These are phyloP conservation scores for Kingdonia uniflora DNA, from an alignment of 164 flowering plant genomes.

Conservation along the genomic window DNA sequence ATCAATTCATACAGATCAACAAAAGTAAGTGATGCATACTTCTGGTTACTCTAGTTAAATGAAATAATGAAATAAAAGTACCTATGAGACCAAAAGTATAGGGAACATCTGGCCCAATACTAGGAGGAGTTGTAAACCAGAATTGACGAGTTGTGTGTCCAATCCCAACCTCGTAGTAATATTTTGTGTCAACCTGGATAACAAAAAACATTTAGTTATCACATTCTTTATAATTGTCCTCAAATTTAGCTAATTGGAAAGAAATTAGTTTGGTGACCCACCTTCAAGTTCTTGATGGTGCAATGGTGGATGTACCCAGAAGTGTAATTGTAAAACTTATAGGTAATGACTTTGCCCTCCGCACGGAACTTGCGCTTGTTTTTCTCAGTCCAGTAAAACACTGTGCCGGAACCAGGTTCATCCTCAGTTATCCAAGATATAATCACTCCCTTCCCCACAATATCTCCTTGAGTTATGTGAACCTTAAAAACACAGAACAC, in stretches of 20 bases:
- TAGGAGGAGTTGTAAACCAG: constrained; percentile 39
- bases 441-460: constrained; percentile 52
- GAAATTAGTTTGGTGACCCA: constrained; percentile 18
- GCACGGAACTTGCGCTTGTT: constrained; percentile 22
- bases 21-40: too few relatives aligned
- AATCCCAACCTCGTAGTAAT: constrained; percentile 27
- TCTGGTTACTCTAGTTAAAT: too few relatives aligned
- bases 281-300: constrained; percentile 47
- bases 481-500: constrained; percentile 29
- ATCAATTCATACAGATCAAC: too few relatives aligned
- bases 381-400: constrained; percentile 39
- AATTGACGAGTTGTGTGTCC: constrained; percentile 22
- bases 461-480: constrained; percentile 84
- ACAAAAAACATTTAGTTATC: not conserved
- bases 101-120: constrained; percentile 39
- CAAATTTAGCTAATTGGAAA: too few relatives aligned
- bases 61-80: constrained; percentile 1
- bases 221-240: too few relatives aligned
- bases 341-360: constrained; percentile 23
- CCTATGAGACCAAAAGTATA: constrained; percentile 45
- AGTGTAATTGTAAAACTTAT: constrained; percentile 54
- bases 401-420: constrained; percentile 41
- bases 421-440: constrained; percentile 69
- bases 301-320: constrained; percentile 81
- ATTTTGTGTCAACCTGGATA: constrained; percentile 27